phyloP scores from a whole-genome alignment of 1,139 yeast genomes.

The Candida sanyaensis region DNA sequence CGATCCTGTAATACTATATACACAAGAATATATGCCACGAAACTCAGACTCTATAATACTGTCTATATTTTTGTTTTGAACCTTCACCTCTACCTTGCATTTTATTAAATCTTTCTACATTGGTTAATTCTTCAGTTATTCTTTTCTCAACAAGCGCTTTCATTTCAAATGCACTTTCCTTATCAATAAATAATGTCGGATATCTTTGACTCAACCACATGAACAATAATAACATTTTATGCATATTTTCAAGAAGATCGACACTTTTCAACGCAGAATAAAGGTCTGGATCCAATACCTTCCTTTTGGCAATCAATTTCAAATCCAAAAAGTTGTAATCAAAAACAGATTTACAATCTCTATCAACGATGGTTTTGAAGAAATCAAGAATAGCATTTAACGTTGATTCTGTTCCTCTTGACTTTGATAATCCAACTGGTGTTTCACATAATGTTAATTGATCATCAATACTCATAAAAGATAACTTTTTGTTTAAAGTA shows the following conservation, averaged over 20 bases:
- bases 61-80: too few relatives aligned
- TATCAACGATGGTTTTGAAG: slow-evolving; percentile 37
- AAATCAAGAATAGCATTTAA: slow-evolving; percentile 31
- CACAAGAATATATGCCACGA: too few relatives aligned
- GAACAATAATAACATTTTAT: slow-evolving; percentile 66
- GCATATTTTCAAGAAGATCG: slow-evolving; percentile 64
- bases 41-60: too few relatives aligned
- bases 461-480: slow-evolving; percentile 44
- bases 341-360: slow-evolving; percentile 42
- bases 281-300: slow-evolving; percentile 20
- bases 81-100: neutral
- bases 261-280: slow-evolving; percentile 37
- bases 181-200: slow-evolving; percentile 78
- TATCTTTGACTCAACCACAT: slow-evolving; percentile 89
- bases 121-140: slow-evolving; percentile 60
- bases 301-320: slow-evolving; percentile 24
- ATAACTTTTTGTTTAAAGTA: slow-evolving; percentile 29
- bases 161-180: slow-evolving; percentile 70
- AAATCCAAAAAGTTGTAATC: slow-evolving; percentile 44
- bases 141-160: slow-evolving; percentile 66
- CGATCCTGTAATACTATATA: too few relatives aligned
- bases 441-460: slow-evolving; percentile 61
- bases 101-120: slow-evolving; percentile 30
- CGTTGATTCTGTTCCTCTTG: slow-evolving; percentile 5
- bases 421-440: slow-evolving; percentile 45